Percentiles rank a stretch among this genome's conserved stretches.
phyloP scores from a whole-genome alignment of 139 green algal species.

The Monoraphidium neglectum region DNA sequence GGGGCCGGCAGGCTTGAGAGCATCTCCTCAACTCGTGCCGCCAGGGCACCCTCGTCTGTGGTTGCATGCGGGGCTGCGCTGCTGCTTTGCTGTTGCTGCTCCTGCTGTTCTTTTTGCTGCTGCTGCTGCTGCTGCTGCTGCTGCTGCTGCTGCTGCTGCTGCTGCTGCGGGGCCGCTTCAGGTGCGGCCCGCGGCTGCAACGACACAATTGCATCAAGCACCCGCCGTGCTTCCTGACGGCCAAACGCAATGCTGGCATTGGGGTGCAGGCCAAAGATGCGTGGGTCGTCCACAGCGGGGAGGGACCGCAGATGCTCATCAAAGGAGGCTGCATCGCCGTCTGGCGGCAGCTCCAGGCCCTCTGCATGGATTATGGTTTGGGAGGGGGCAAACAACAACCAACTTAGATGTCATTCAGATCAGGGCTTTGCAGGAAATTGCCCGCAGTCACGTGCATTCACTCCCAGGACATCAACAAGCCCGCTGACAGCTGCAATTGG shows the following conservation, averaged over 20 bases:
- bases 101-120: neutral
- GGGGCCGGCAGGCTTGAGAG: conserved; percentile 40
- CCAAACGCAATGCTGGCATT: conserved; percentile 80
- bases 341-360: too few species aligned
- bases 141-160: neutral
- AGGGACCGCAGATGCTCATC: conserved; percentile 44
- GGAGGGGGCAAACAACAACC: too few species aligned
- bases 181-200: conserved; percentile 59
- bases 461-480: conserved; percentile 8
- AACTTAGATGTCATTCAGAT: too few species aligned
- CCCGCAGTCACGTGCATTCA: too few species aligned
- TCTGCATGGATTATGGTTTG: too few species aligned
- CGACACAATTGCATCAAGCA: conserved; percentile 58
- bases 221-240: conserved; percentile 47
- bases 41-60: neutral
- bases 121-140: neutral
- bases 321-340: too few species aligned
- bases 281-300: conserved; percentile 60
- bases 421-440: too few species aligned
- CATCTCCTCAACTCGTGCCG: conserved; percentile 49
- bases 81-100: conserved; percentile 39
- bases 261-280: conserved; percentile 83
- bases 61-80: neutral
- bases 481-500: neutral
- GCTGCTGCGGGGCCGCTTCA: neutral